phyloP scores from a whole-genome alignment of 2,329 filamentous ascomycete species.

The Trichoderma arundinaceum region DNA sequence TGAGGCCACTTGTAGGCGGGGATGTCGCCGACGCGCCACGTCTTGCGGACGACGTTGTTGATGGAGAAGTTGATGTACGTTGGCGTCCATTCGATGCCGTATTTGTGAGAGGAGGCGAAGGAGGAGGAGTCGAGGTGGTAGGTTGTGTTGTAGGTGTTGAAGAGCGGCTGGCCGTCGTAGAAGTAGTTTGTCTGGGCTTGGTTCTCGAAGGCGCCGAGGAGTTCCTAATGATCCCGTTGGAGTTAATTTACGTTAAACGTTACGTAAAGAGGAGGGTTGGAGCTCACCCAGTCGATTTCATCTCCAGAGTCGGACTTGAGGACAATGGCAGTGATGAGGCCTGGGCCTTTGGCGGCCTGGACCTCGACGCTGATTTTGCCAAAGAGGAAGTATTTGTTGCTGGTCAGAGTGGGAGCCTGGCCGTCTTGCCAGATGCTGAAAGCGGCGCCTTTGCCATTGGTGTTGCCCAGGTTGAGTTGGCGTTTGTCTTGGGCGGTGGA shows the following conservation, averaged over 20 bases:
- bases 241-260: background rate
- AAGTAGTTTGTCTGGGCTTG: constrained; percentile 84
- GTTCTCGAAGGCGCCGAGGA: constrained; percentile 43
- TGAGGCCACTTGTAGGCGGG: constrained; percentile 64
- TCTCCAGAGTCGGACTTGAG: constrained; percentile 79
- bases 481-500: constrained; percentile 38
- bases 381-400: constrained; percentile 84
- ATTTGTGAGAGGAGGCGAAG: constrained; percentile 61
- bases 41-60: constrained; percentile 49
- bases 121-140: constrained; percentile 51
- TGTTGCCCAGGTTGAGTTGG: constrained; percentile 39
- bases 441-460: constrained; percentile 40
- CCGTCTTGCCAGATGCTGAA: constrained; percentile 63
- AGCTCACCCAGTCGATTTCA: constrained; percentile 62
- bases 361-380: constrained; percentile 73
- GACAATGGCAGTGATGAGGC: constrained; percentile 78
- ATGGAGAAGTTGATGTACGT: constrained; percentile 65
- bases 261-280: background rate
- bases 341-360: constrained; percentile 72
- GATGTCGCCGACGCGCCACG: constrained; percentile 52
- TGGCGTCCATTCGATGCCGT: constrained; percentile 70
- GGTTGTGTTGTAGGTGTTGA: constrained; percentile 56
- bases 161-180: constrained; percentile 66
- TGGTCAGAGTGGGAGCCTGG: constrained; percentile 67
- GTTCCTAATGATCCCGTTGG: constrained; percentile 34